These are phyloP conservation scores for Neurospora sp. DNA, from an alignment of 495 filamentous ascomycete genomes.

Conservation along the genomic window DNA sequence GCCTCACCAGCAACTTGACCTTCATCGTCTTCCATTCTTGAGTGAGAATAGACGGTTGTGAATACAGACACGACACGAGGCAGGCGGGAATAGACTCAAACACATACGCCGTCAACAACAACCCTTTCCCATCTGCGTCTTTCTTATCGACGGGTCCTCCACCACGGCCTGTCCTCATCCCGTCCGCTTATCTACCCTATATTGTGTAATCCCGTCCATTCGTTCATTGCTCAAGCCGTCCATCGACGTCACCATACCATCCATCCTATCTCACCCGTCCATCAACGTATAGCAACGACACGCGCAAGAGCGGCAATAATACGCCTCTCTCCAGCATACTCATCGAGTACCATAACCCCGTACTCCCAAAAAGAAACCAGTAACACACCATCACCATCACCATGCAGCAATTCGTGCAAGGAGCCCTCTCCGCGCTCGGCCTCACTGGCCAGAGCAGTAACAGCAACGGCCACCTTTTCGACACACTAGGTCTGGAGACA, in stretches of 20 bases:
- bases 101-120: neutral
- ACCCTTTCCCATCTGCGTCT: neutral
- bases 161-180: no score
- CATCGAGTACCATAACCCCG: neutral
- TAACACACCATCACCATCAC: neutral
- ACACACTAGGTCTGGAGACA: neutral
- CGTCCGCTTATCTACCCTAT: neutral
- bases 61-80: no score
- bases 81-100: neutral
- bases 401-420: slow-evolving; percentile 10
- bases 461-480: neutral
- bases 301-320: neutral
- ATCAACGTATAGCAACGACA: no score
- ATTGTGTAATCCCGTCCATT: neutral
- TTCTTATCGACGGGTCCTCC: no score
- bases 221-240: neutral
- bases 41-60: neutral
- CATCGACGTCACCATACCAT: neutral
- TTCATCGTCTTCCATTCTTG: neutral
- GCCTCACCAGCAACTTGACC: neutral
- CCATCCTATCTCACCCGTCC: no score
- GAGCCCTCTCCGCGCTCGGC: neutral
- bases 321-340: neutral
- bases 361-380: neutral
- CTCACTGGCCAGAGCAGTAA: neutral